Percentiles rank a stretch among this genome's conserved stretches.
Conservation (phyloP, 1,139 yeast species). For the Pichia sp. region DNA sequence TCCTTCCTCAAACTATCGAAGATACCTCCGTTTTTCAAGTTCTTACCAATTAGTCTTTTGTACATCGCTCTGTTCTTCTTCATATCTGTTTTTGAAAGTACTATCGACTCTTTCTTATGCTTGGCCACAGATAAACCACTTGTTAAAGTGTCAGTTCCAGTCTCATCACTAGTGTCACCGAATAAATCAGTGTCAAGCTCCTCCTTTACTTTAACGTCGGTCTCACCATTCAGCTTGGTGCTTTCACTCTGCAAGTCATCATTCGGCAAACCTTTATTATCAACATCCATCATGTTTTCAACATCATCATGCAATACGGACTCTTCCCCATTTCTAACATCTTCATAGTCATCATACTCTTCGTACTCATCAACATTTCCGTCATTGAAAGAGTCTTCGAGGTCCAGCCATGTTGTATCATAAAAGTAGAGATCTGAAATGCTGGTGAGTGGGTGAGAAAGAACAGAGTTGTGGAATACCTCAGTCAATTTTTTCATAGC, state of each 20-base stretch:
- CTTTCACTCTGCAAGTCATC: not conserved
- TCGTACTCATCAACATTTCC: slow-evolving; percentile 5
- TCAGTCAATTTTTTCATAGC: slow-evolving; percentile 30
- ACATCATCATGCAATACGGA: slow-evolving; percentile 1
- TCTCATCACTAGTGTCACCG: not conserved
- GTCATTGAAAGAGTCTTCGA: slow-evolving; percentile 22
- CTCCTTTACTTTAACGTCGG: too few species aligned
- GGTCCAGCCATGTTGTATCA: slow-evolving; percentile 63
- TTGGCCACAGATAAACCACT: not conserved
- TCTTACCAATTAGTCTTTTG: slow-evolving; percentile 15
- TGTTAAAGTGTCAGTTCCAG: too few species aligned
- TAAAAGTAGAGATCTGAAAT: slow-evolving; percentile 53
- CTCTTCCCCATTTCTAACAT: slow-evolving; percentile 1
- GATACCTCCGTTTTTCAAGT: slow-evolving; percentile 21
- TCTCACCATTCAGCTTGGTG: not conserved
- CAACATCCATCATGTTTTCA: not conserved
- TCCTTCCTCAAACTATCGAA: slow-evolving; percentile 25
- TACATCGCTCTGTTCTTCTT: slow-evolving; percentile 15
- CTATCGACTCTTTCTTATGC: not conserved
- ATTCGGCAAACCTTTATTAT: not conserved
- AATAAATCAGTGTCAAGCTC: too few species aligned
- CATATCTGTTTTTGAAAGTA: slow-evolving; percentile 12
- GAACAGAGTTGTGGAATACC: slow-evolving; percentile 32
- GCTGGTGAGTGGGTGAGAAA: slow-evolving; percentile 33
- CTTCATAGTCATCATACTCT: not conserved